Evolutionary conservation across 1,284 basidiomycete genomes (phyloP).

Genomic region (Pyrrhoderma noxium): DNA sequence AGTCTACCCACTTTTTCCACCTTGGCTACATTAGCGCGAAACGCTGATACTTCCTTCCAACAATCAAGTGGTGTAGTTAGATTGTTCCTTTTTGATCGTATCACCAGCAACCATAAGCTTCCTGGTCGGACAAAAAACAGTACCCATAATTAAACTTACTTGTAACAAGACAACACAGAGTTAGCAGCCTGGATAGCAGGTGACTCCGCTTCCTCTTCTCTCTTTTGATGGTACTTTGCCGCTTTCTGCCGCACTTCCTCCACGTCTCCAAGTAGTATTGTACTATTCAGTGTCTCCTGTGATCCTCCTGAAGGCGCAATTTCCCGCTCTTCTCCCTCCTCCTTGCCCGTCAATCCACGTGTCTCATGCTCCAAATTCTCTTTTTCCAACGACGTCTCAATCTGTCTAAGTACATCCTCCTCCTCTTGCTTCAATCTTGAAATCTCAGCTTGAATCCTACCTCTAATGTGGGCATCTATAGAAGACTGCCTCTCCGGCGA

Average conservation of each 20-base stretch:
- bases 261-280: slow-evolving; percentile 59
- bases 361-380: slow-evolving; percentile 73
- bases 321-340: slow-evolving; percentile 20
- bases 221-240: slow-evolving; percentile 52
- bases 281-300: slow-evolving; percentile 35
- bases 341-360: slow-evolving; percentile 26
- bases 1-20: slow-evolving; percentile 49
- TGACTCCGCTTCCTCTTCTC: slow-evolving; percentile 40
- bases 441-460: slow-evolving; percentile 60
- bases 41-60: slow-evolving; percentile 67
- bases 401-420: slow-evolving; percentile 54
- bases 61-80: slow-evolving; percentile 60
- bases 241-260: slow-evolving; percentile 66
- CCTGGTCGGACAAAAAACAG: not conserved
- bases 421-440: slow-evolving; percentile 57
- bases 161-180: slow-evolving; percentile 66
- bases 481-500: slow-evolving; percentile 61
- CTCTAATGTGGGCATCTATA: slow-evolving; percentile 60
- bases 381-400: slow-evolving; percentile 65
- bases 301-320: slow-evolving; percentile 30
- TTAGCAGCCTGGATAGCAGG: slow-evolving; percentile 37
- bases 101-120: not conserved
- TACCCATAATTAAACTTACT: slow-evolving; percentile 38
- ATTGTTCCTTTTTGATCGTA: slow-evolving; percentile 41
- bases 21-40: slow-evolving; percentile 61